Evolutionary conservation across 257 asterid genomes (phyloP).

Genomic region (Oldenlandia corymbosa): DNA sequence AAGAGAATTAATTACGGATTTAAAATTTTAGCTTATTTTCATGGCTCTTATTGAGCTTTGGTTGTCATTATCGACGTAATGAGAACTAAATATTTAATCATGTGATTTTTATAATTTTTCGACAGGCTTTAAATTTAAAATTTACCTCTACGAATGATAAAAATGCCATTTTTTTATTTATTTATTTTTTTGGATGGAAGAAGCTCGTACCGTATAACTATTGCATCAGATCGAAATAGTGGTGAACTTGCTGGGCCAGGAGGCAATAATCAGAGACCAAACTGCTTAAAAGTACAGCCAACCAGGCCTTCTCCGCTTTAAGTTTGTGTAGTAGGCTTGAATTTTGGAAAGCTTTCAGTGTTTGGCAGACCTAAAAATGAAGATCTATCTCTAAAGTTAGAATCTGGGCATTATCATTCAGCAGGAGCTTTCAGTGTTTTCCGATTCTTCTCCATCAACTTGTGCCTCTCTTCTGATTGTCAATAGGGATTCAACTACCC

Average conservation of each 20-base stretch:
- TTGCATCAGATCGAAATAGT: constrained; percentile 92
- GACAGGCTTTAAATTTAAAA: too few species aligned
- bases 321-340: constrained; percentile 79
- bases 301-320: constrained; percentile 91
- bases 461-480: constrained; percentile 80
- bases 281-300: constrained; percentile 86
- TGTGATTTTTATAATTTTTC: too few species aligned
- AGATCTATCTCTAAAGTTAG: constrained; percentile 79
- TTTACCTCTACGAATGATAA: not conserved
- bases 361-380: constrained; percentile 83
- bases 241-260: constrained; percentile 62
- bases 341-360: constrained; percentile 70
- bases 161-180: not conserved
- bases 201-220: constrained; percentile 17
- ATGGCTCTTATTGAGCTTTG: too few species aligned
- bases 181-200: not conserved
- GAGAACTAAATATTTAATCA: too few species aligned
- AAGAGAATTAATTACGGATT: too few species aligned
- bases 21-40: too few species aligned
- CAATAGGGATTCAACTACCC: constrained; percentile 64
- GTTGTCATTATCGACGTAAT: too few species aligned
- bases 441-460: constrained; percentile 85
- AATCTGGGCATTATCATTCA: constrained; percentile 81
- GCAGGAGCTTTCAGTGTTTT: constrained; percentile 75
- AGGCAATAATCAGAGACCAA: constrained; percentile 51